Base-by-base conservation (phyloP, 257 asterid genomes). In the Gardenia jasminoides region DNA sequence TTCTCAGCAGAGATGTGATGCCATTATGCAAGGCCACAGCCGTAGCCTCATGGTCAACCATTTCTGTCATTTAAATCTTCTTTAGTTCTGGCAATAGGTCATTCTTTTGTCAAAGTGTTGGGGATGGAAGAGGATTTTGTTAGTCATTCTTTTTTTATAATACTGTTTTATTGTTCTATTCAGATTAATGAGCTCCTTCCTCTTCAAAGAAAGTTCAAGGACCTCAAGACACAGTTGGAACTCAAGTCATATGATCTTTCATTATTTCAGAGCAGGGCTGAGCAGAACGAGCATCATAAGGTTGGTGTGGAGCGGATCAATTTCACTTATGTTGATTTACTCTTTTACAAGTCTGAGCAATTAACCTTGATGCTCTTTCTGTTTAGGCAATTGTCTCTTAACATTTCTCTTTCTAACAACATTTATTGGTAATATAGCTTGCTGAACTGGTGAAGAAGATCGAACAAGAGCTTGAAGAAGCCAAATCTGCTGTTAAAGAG, bases 241-340 rank as follows among this genome's bases (percentile, higher is more conserved):
- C 97, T 96, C 87, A 91, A 94, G 86, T 88, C 95, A 68, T 93
- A 92, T 83, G 99, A 96, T 81, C 97, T 96, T 78, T 88, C 94
- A 46, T 90, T 96, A 81, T 74, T 85, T 61, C 96, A 93, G 89
- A 89, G 83, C 84, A 88, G 98, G 88, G 97, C 97, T 24, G 91
- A 90, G 88, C 98, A 96, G 80, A 92, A 91, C 79, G 99, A 93
- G 90, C 97, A 96, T 87, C 98, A 96, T 84, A 94, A 96, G 99
- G 99, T 96, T 82, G 85, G 33, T 46, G 52, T 70, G 67, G 58
- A 81, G 31, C 65, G 46, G 10, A 59, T 22, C 41, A 46, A 4
- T 72, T 44, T 62, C 56, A 72, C 28, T 64, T 71, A 62, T 10
- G 39, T 66, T 56, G 64, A 6, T 58, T 67, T 28, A 66, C 46